phyloP scores from a whole-genome alignment of 345 rosid species.

The Eutrema japonicum region DNA sequence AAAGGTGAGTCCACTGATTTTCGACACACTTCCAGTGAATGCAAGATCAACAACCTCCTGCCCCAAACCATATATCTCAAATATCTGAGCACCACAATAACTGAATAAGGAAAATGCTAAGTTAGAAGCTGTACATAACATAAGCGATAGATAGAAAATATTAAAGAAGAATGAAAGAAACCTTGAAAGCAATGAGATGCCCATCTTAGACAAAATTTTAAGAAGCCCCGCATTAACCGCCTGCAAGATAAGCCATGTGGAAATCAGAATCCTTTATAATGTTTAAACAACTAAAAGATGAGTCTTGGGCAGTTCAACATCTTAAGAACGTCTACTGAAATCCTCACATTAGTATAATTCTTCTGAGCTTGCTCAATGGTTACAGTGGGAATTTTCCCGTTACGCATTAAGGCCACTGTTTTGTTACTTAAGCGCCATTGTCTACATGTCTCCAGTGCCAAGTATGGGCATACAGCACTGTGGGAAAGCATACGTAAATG shows the following conservation, averaged over 20 bases:
- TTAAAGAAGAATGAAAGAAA: slow-evolving; percentile 37
- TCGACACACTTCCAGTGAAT: slow-evolving; percentile 86
- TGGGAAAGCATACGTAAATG: slow-evolving; percentile 19
- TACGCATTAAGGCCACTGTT: slow-evolving; percentile 92
- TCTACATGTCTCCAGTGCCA: slow-evolving; percentile 95
- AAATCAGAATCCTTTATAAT: slow-evolving; percentile 26
- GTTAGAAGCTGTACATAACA: slow-evolving; percentile 37
- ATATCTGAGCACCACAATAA: slow-evolving; percentile 98
- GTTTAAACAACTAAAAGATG: neutral
- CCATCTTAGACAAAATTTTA: slow-evolving; percentile 98
- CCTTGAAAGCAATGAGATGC: slow-evolving; percentile 98
- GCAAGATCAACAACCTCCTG: slow-evolving; percentile 81
- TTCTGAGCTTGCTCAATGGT: slow-evolving; percentile 97
- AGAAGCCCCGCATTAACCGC: slow-evolving; percentile 93
- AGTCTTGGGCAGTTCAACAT: neutral
- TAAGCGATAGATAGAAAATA: slow-evolving; percentile 1
- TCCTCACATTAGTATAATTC: slow-evolving; percentile 80
- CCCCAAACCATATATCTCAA: slow-evolving; percentile 96
- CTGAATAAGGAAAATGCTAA: slow-evolving; percentile 52
- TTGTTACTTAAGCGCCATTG: slow-evolving; percentile 96
- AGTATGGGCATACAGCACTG: slow-evolving; percentile 94
- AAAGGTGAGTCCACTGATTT: slow-evolving; percentile 84
- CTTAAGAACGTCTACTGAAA: neutral
- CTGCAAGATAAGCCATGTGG: slow-evolving; percentile 48
- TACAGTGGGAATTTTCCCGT: slow-evolving; percentile 96